Evolutionary conservation across 805 yeast species (phyloP), one percentile per base, ranked within the genome.

Genomic region (Saccharomyces jurei): DNA sequence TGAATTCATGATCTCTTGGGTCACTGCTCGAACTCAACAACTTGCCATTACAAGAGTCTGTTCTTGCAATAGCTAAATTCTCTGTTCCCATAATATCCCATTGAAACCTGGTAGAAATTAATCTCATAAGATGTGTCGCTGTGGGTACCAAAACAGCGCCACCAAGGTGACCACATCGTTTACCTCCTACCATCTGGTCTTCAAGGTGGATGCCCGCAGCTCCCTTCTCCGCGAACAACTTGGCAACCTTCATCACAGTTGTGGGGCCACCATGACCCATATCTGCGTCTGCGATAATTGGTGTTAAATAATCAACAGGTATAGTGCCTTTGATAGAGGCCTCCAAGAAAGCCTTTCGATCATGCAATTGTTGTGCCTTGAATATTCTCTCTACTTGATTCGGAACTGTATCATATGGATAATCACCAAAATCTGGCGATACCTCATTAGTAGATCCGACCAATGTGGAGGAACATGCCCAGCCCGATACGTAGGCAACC

Each of bases 351-450:
- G 79, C 60, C 61, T 79, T 80, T 49, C 74, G 74, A 62, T 82
- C 87, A 59, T 82, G 87, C 59, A 81, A 70, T 56, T 70, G 71
- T 67, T 82, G 86, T 1, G 85, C 82, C 58, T 78, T 76, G 66
- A 81, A 81, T 32, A 82, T 62, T 53, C 85, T 72, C 54, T 81
- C 82, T 5, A 81, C 86, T 61, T 81, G 83, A 60, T 80, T 80
- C n/a, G 87, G 87, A 1, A 83, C 85, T 0, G 87, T 83, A 59
- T 82, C 82, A 60, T 82, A 82, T 0, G 87, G 87, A 62, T 83
- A 83, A 63, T 83, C 87, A 22, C 86, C 87, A 64, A 81, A 80
- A 62, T 83, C 87, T 1, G 86, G 84, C 1, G 82, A 77, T 2
- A 81, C 84, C 59, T 83, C 87, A 61, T 81, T 78, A 2, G 86